A percentile compares a stretch with the other conserved stretches of the same genome.
Evolutionary conservation across 176 grass and related monocot species (phyloP).

Genomic region (Cocos nucifera): DNA sequence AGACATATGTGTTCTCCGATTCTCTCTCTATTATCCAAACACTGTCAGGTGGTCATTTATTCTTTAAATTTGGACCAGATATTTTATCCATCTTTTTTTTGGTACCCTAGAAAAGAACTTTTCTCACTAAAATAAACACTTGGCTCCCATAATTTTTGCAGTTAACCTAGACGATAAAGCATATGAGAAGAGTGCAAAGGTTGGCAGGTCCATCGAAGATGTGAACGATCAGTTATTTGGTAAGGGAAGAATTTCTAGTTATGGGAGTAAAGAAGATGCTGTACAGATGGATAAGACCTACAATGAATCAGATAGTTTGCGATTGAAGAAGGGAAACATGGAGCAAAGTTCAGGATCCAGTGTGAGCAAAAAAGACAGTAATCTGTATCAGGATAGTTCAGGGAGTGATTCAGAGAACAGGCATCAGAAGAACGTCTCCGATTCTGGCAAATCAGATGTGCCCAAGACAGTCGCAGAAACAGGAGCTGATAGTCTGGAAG

Average conservation of each 20-base stretch:
- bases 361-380: constrained; percentile 20
- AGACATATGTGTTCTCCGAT: constrained; percentile 89
- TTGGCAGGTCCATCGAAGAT: constrained; percentile 35
- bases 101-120: too few species aligned
- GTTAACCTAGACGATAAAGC: constrained; percentile 66
- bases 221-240: constrained; percentile 32
- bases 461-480: constrained; percentile 26
- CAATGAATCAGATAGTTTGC: constrained; percentile 40
- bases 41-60: constrained; percentile 54
- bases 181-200: constrained; percentile 44
- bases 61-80: not conserved
- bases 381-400: constrained; percentile 43
- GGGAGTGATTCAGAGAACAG: constrained; percentile 53
- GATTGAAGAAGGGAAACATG: constrained; percentile 48
- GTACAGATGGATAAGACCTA: constrained; percentile 22
- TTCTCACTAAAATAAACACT: too few species aligned
- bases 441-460: constrained; percentile 43
- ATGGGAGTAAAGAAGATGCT: constrained; percentile 26
- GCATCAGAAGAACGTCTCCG: constrained; percentile 39
- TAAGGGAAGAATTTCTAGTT: constrained; percentile 21
- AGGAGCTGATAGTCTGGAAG: constrained; percentile 30
- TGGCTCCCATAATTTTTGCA: constrained; percentile 11
- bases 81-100: too few species aligned
- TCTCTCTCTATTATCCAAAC: constrained; percentile 81
- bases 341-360: constrained; percentile 8